phyloP scores from a whole-genome alignment of 2,329 filamentous ascomycete genomes.

The Xylaria hypoxylon region DNA sequence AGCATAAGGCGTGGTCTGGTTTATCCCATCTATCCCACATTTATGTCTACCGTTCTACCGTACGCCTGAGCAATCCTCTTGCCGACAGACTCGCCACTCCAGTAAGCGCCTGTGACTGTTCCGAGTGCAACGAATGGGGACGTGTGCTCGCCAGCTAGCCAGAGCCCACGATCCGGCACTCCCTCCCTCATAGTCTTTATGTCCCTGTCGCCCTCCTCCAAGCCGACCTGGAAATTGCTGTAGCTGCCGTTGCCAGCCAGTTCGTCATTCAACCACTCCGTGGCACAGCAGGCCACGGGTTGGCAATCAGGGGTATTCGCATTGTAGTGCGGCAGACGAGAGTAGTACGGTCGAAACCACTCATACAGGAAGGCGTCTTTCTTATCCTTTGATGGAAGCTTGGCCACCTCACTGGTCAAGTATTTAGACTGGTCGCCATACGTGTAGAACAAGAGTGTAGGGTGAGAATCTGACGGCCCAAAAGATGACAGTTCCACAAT shows the following conservation, averaged over 20 bases:
- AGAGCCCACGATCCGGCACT: slow-evolving; percentile 75
- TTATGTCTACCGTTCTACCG: slow-evolving; percentile 57
- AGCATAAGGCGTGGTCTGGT: slow-evolving; percentile 15
- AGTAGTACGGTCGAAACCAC: slow-evolving; percentile 84
- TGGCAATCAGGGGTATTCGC: slow-evolving; percentile 65
- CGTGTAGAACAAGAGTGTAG: slow-evolving; percentile 87
- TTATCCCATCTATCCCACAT: slow-evolving; percentile 32
- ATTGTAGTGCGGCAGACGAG: slow-evolving; percentile 76
- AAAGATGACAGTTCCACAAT: slow-evolving; percentile 81
- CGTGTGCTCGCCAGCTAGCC: slow-evolving; percentile 92
- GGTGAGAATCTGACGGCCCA: slow-evolving; percentile 69
- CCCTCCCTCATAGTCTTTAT: slow-evolving; percentile 73
- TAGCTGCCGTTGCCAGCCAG: slow-evolving; percentile 87
- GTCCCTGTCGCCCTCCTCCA: slow-evolving; percentile 77
- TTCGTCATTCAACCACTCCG: slow-evolving; percentile 81
- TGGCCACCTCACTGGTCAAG: slow-evolving; percentile 61
- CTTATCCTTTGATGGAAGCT: slow-evolving; percentile 57
- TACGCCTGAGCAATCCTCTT: slow-evolving; percentile 70
- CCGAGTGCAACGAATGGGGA: slow-evolving; percentile 89
- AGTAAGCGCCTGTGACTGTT: slow-evolving; percentile 90
- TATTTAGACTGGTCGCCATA: slow-evolving; percentile 72
- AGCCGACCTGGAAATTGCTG: slow-evolving; percentile 83
- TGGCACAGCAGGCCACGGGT: slow-evolving; percentile 74
- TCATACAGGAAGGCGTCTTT: slow-evolving; percentile 67
- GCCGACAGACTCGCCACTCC: slow-evolving; percentile 85